Evolutionary conservation across 345 rosid genomes (phyloP), one percentile per base, ranked within the genome.

Genomic region (Pseudoturritis turrita): DNA sequence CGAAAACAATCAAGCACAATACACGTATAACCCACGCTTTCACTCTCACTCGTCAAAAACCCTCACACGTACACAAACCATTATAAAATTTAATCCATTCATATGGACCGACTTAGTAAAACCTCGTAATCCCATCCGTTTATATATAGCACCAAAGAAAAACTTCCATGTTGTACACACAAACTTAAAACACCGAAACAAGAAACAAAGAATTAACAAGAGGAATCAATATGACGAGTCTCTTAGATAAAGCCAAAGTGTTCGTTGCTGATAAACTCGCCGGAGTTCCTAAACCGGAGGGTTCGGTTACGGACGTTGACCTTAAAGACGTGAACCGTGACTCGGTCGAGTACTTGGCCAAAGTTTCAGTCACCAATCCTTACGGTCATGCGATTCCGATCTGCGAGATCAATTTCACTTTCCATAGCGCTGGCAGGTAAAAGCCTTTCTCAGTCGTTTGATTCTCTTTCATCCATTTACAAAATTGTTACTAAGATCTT

Each of bases 311-410:
- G 2, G 81, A 79, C 68, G 86, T 91, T 33, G 82, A 85, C 64
- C 87, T 91, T 6, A 84, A 80, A 61, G 62, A 76, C 62, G 83
- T 89, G 51, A 83, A 83, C 80, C 82, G 85, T 1, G 87, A 87
- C 73, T 80, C 81, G 26, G 71, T 85, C 40, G 86, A 83, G 62
- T 89, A 86, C 74, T 54, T 36, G 2, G 96, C 96, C 10, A 79
- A 89, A 75, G 84, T 87, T 65, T 68, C 90, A 5, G 87, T 89
- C 39, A 76, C 76, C 28, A 91, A 89, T 59, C 97, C 97, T 23
- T 89, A 91, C 39, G 29, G 64, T 22, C 78, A 74, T 61, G 8
- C 93, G 3, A 49, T 91, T 57, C 97, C 97, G 36, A 85, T 91
- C 31, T 81, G 93, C 67, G 89, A 89, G 77, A 78, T 89, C 81